Conservation (phyloP, 2,329 filamentous ascomycete species). For the Nigrograna mackinnonii region DNA sequence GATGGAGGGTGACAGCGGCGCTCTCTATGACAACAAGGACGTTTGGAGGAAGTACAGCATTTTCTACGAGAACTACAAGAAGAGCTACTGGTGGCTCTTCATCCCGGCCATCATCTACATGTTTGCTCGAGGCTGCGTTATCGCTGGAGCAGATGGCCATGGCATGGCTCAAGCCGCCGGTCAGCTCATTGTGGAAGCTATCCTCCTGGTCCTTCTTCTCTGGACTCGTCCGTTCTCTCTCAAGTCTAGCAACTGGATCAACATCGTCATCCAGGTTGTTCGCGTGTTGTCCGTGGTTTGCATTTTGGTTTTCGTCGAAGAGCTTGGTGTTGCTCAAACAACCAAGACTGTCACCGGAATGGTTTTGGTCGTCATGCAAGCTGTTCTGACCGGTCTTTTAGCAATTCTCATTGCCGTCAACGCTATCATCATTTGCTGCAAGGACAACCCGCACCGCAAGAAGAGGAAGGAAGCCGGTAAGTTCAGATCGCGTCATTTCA, state of each 20-base stretch:
- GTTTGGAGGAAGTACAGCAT: slow-evolving; percentile 95
- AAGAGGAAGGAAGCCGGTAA: slow-evolving; percentile 88
- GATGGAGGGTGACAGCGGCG: slow-evolving; percentile 70
- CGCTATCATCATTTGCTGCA: slow-evolving; percentile 78
- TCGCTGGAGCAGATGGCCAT: slow-evolving; percentile 83
- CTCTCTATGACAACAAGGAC: slow-evolving; percentile 84
- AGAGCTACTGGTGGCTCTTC: slow-evolving; percentile 96
- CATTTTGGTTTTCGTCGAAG: slow-evolving; percentile 90
- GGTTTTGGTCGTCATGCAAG: slow-evolving; percentile 91
- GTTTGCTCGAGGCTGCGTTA: slow-evolving; percentile 83
- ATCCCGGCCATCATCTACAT: slow-evolving; percentile 87
- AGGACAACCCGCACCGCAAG: slow-evolving; percentile 87
- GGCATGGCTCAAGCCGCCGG: slow-evolving; percentile 80
- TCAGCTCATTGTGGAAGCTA: slow-evolving; percentile 77
- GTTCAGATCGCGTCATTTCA: slow-evolving; percentile 39
- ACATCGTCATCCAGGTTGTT: slow-evolving; percentile 87
- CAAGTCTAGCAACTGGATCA: slow-evolving; percentile 88
- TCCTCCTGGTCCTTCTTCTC: slow-evolving; percentile 78
- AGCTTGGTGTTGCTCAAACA: slow-evolving; percentile 85
- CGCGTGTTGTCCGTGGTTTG: slow-evolving; percentile 86
- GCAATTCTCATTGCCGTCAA: slow-evolving; percentile 90
- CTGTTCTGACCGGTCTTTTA: slow-evolving; percentile 77
- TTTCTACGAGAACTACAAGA: slow-evolving; percentile 96
- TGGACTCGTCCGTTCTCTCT: slow-evolving; percentile 88
- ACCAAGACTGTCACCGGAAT: slow-evolving; percentile 93